Base-by-base conservation (phyloP, 495 filamentous ascomycete species). In the Tuber magnatum region DNA sequence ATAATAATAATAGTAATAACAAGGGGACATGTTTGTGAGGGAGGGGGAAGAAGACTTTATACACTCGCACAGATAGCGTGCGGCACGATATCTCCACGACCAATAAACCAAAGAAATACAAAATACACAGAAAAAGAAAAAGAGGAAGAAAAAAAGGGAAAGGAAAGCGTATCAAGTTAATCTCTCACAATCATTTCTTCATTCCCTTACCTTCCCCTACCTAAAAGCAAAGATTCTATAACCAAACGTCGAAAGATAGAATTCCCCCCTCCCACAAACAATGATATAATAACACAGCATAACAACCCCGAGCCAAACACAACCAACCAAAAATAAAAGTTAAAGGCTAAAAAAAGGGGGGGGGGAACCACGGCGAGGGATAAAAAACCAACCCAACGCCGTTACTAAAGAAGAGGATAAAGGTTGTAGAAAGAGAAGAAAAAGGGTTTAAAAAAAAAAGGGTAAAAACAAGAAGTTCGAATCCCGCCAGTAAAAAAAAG, bases 311-410 rank as follows among this genome's bases (percentile, higher is more conserved):
- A 69, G 68, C 41, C 35, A 48, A 44, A 71, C 35, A 75, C 46
- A 28, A 72, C n/a, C 39, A 41, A 32, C 35, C 51, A 46, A 20
- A 35, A 74, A 40, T 74, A 70, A 69, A 74, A 39, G 38, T 74
- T 42, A 39, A 69, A 73, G 41, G 42, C 14, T 35, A 74, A 65
- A 69, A 69, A 46, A 46, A 44, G 3, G 1, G 43, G 12, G 42
- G 39, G 20, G 16, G 38, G 71, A 74, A n/a, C 24, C 24, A 44
- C 68, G 10, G 39, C 43, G 41, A 74, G 65, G 74, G 51, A 70
- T 75, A 79, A 74, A 79, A 79, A 79, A 78, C 18, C 41, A 78
- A 78, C 70, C 77, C 77, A 78, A 78, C 77, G 77, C 77, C 77
- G 71, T 73, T 68, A 44, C 73, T 70, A 43, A 35, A 74, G 18